These are phyloP conservation scores for Pseudogymnoascus sp. DNA, from an alignment of 2,329 filamentous ascomycete genomes.

Conservation along the genomic window DNA sequence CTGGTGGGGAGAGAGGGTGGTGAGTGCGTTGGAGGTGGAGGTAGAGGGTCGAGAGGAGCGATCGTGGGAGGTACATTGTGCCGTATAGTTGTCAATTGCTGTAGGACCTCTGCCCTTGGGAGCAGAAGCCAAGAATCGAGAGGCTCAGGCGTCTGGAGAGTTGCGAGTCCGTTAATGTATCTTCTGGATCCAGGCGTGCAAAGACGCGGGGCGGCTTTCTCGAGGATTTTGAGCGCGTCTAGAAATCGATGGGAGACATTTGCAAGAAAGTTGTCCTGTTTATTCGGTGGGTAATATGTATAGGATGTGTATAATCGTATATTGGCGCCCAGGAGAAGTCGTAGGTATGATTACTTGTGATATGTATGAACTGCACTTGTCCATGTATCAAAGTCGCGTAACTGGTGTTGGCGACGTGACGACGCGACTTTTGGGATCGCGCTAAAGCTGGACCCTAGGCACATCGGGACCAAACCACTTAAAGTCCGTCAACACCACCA, in stretches of 20 bases:
- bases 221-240: not conserved
- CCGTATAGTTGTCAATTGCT: constrained; percentile 1
- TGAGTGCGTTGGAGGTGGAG: constrained; percentile 76
- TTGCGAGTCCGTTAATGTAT: not conserved
- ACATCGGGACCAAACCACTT: not conserved
- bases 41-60: constrained; percentile 85
- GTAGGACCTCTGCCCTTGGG: constrained; percentile 1
- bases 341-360: not conserved
- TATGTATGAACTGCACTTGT: not conserved
- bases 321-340: not conserved
- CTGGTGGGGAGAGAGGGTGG: constrained; percentile 83
- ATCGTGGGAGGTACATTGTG: constrained; percentile 87
- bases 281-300: not conserved
- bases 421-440: constrained; percentile 4
- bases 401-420: constrained; percentile 7
- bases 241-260: not conserved
- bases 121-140: constrained; percentile 9
- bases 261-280: not conserved
- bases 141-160: not conserved
- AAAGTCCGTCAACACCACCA: not conserved
- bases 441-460: not conserved
- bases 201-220: not conserved
- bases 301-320: constrained; percentile 4
- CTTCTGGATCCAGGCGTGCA: not conserved
- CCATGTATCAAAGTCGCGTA: constrained; percentile 8